phyloP scores from a whole-genome alignment of 2,329 filamentous ascomycete species.

The Colletotrichum tanaceti region DNA sequence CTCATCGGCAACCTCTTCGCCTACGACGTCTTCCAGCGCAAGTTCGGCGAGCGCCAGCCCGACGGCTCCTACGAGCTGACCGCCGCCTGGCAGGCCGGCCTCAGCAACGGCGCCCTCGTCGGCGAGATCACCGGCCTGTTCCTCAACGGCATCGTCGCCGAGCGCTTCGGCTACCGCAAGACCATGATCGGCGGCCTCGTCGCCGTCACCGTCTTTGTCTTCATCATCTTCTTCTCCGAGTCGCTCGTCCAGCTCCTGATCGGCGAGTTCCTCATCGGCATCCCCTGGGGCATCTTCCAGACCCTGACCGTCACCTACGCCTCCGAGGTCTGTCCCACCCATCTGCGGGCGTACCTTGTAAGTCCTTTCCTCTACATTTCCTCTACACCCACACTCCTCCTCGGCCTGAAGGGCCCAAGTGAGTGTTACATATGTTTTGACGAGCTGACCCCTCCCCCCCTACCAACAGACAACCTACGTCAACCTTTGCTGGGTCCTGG shows the following conservation, averaged over 20 bases:
- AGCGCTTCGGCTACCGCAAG: conserved; percentile 59
- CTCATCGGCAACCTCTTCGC: conserved; percentile 39
- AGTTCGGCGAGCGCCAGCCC: conserved; percentile 51
- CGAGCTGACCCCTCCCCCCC: conserved; percentile 38
- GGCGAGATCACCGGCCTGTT: conserved; percentile 65
- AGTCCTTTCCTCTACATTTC: too few relatives aligned
- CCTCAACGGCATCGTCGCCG: conserved; percentile 60
- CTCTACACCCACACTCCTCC: too few relatives aligned
- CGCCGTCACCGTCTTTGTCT: conserved; percentile 57
- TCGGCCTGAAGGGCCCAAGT: background rate
- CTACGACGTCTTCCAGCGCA: conserved; percentile 49
- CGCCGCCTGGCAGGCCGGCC: conserved; percentile 61
- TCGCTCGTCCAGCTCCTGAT: conserved; percentile 55
- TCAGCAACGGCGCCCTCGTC: conserved; percentile 60
- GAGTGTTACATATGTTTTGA: background rate
- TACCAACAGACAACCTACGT: conserved; percentile 54
- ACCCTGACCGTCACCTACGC: conserved; percentile 62
- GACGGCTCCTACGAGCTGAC: conserved; percentile 59
- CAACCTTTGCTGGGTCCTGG: conserved; percentile 63
- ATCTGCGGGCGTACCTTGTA: conserved; percentile 61
- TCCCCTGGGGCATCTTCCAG: conserved; percentile 61
- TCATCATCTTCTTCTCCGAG: conserved; percentile 60
- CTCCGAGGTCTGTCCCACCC: conserved; percentile 58
- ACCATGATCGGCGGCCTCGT: conserved; percentile 58
- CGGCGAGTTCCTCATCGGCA: conserved; percentile 59